phyloP scores from a whole-genome alignment of 306 rosid genomes.

The Cyclanthera cordifolia region DNA sequence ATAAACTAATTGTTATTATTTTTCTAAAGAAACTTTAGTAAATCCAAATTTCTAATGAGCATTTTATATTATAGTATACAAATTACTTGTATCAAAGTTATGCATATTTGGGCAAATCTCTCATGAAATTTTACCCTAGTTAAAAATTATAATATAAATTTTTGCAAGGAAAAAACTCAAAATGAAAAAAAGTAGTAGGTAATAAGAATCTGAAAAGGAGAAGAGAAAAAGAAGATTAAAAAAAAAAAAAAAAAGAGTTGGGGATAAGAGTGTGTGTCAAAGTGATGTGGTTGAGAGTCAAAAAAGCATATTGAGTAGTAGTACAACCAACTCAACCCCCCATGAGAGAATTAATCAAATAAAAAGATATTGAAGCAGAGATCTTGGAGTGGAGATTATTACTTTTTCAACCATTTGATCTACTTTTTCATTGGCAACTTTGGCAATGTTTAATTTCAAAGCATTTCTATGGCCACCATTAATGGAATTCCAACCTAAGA shows the following conservation, averaged over 20 bases:
- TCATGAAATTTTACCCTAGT: too few species aligned
- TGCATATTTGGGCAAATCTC: too few species aligned
- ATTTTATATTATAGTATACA: too few species aligned
- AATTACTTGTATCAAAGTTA: too few species aligned
- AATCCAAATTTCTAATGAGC: too few species aligned
- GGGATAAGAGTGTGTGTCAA: not conserved
- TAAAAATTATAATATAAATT: too few species aligned
- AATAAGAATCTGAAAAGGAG: slow-evolving; percentile 5
- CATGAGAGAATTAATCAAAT: not conserved
- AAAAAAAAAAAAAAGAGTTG: not conserved
- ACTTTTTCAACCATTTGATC: not conserved
- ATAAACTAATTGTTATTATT: too few species aligned
- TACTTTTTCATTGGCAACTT: not conserved
- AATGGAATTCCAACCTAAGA: slow-evolving; percentile 3
- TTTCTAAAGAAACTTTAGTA: too few species aligned
- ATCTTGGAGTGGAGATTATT: not conserved
- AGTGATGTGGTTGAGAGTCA: slow-evolving; percentile 10
- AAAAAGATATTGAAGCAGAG: not conserved
- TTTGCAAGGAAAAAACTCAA: too few species aligned
- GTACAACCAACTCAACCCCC: slow-evolving; percentile 5
- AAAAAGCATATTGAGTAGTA: not conserved
- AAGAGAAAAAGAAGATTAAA: not conserved
- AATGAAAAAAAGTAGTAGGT: too few species aligned
- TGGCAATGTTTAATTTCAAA: not conserved
- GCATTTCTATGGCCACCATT: not conserved